phyloP scores from a whole-genome alignment of 345 rosid species.

The Lumnitzera littorea region DNA sequence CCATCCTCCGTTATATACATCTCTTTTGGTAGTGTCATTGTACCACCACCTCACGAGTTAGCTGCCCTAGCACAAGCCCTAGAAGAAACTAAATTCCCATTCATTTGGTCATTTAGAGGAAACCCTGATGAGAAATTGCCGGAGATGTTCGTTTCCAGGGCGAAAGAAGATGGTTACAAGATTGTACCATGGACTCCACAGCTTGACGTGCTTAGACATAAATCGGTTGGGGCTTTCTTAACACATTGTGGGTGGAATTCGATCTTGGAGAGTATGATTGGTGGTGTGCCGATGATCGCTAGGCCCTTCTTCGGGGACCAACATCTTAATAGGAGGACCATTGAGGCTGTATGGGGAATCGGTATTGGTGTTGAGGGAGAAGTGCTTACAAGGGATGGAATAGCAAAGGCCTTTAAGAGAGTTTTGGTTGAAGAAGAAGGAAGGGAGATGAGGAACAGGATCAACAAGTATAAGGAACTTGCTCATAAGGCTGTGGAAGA shows the following conservation, averaged over 20 bases:
- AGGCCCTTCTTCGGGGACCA: conserved; percentile 54
- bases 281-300: conserved; percentile 45
- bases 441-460: conserved; percentile 25
- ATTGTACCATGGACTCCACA: conserved; percentile 69
- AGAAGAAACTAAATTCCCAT: conserved; percentile 26
- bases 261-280: conserved; percentile 30
- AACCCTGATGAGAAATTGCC: conserved; percentile 18
- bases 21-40: conserved; percentile 48
- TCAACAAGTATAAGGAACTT: conserved; percentile 14
- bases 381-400: conserved; percentile 23
- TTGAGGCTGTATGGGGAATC: conserved; percentile 34
- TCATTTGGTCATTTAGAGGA: conserved; percentile 61
- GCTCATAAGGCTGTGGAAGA: conserved; percentile 24
- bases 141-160: conserved; percentile 25
- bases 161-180: conserved; percentile 10
- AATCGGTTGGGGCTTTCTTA: conserved; percentile 42
- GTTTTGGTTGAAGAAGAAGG: conserved; percentile 29
- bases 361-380: conserved; percentile 45
- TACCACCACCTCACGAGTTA: conserved; percentile 38
- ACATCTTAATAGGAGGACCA: conserved; percentile 19
- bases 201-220: conserved; percentile 28
- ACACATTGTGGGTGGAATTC: conserved; percentile 71
- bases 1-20: conserved; percentile 44
- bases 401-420: conserved; percentile 15
- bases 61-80: conserved; percentile 42